These are phyloP conservation scores for Blastobotrys serpentis DNA, from an alignment of 1,139 yeast species.

Conservation along the genomic window DNA sequence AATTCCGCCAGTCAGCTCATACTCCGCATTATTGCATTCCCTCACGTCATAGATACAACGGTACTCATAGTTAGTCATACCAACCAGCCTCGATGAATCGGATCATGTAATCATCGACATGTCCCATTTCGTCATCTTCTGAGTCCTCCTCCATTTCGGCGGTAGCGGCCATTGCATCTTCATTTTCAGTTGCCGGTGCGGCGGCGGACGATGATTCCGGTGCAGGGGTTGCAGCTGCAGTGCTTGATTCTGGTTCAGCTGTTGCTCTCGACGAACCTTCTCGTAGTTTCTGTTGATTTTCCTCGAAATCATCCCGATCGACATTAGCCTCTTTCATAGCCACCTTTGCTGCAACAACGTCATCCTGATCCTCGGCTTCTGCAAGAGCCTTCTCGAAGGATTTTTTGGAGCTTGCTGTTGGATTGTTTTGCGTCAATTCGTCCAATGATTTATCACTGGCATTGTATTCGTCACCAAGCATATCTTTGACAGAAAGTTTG, in stretches of 20 bases:
- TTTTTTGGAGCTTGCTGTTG: conserved; percentile 41
- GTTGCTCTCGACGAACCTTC: conserved; percentile 20
- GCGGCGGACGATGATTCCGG: conserved; percentile 8
- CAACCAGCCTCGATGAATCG: conserved; percentile 60
- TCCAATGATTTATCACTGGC: conserved; percentile 31
- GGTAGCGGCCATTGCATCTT: conserved; percentile 21
- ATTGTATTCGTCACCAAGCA: conserved; percentile 67
- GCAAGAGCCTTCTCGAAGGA: conserved; percentile 71
- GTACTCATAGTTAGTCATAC: neutral
- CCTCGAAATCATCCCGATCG: conserved; percentile 83
- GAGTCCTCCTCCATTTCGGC: conserved; percentile 46
- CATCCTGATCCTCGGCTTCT: conserved; percentile 96
- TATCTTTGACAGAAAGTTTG: conserved; percentile 82
- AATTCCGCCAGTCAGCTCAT: too few species aligned
- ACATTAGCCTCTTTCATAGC: conserved; percentile 85
- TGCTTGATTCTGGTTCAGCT: conserved; percentile 22
- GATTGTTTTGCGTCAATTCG: conserved; percentile 37
- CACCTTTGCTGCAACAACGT: conserved; percentile 83
- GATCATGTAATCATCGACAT: conserved; percentile 95
- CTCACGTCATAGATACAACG: conserved; percentile 14
- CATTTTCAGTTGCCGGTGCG: conserved; percentile 5
- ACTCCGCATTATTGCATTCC: too few species aligned
- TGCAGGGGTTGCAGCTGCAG: conserved; percentile 16
- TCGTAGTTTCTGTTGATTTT: conserved; percentile 31
- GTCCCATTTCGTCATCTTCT: conserved; percentile 75